Base-by-base conservation (phyloP, 169 alveolate species). In the Plasmodium coatneyi region DNA sequence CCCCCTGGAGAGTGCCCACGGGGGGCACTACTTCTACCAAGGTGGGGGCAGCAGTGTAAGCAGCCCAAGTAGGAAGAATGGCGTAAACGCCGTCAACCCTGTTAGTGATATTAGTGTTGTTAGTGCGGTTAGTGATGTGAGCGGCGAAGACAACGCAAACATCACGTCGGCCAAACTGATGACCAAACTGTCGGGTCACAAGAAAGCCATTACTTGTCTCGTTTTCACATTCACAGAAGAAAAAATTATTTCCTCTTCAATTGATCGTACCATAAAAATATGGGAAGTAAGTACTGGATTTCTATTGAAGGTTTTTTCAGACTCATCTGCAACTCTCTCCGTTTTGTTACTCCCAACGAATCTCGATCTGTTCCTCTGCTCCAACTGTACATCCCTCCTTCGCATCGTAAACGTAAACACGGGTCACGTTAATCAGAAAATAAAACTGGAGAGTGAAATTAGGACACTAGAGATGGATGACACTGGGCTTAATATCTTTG, bases 231-330 rank as follows among this genome's bases (percentile, higher is more conserved):
- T 92, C 4, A 80, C 95, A 25, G 96, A 82, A 39, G 95, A 96
- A 72, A 96, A 96, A 82, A 86, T 96, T 43, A 95, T 97, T 43
- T 95, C 98, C 0, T 83, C 98, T 0, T 97, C 98, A 22, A 97
- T 97, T 22, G 98, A 97, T 86, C 95, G 96, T 95, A 96, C 98
- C n/a, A 97, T 97, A 56, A 96, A 97, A 80, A 96, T 97, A 54
- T 97, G 98, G 96, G 96, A 96, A 71, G 97, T 97, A n/a, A 39
- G 92, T 84, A 96, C 97, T 6, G 98, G 98, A 1, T 97, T 95
- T 41, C 92, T 96, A 70, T 92, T 96, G 41, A 97, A 96, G 92
- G 97, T 97, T 9, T 97, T 97, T 92, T 95, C 97, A 52, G 98
- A 97, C 72, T 96, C 98, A 2, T 96, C 95, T 30, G 98, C 98